Evolutionary conservation across 257 asterid species (phyloP).

Genomic region (Datura wrightii): DNA sequence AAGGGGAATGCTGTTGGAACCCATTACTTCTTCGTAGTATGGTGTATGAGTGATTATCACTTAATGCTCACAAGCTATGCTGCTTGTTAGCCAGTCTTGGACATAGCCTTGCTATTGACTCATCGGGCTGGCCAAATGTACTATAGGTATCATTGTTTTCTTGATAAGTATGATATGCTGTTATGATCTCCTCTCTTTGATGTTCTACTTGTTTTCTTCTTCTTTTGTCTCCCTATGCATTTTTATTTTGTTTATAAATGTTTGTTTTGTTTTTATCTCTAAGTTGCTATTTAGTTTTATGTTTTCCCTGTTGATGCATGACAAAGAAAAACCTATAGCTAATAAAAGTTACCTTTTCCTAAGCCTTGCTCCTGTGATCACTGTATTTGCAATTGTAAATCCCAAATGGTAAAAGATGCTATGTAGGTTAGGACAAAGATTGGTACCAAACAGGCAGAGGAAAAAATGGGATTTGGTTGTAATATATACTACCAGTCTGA

Average conservation of each 20-base stretch:
- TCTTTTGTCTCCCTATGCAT: background rate
- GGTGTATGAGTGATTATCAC: background rate
- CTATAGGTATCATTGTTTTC: constrained; percentile 20
- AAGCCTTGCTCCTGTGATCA: background rate
- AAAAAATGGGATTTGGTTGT: constrained; percentile 22
- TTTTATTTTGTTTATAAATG: background rate
- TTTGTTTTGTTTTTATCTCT: background rate
- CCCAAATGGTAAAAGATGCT: background rate
- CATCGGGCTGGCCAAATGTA: background rate
- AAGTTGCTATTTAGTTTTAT: background rate
- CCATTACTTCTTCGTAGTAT: constrained; percentile 38
- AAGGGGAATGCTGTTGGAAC: constrained; percentile 56
- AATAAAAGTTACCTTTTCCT: background rate
- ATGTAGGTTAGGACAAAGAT: background rate
- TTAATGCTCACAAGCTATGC: background rate
- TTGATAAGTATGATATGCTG: background rate
- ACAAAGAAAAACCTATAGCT: constrained; percentile 5
- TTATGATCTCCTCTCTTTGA: constrained; percentile 8
- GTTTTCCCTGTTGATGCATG: background rate
- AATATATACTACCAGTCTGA: background rate
- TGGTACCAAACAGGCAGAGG: background rate
- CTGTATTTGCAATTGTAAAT: background rate
- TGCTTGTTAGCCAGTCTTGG: background rate
- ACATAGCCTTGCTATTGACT: background rate
- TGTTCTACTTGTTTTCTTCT: background rate